Evolutionary conservation across 192 early-diverging fungal genomes (phyloP).

Genomic region (Gamsiella multidivaricata): DNA sequence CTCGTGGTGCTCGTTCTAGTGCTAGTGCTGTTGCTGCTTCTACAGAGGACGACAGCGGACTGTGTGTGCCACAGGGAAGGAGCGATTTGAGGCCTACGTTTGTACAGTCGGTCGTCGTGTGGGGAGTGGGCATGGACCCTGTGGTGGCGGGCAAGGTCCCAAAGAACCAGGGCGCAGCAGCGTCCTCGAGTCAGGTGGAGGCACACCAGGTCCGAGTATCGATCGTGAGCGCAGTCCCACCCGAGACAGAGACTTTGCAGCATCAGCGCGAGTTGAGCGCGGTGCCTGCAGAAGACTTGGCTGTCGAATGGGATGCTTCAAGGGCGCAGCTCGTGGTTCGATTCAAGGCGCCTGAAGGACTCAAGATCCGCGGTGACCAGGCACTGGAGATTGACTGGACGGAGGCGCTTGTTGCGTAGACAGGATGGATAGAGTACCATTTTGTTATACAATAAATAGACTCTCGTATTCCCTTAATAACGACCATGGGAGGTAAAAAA

Average conservation of each 20-base stretch:
- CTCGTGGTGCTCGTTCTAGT: neutral
- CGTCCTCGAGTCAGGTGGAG: conserved; percentile 13
- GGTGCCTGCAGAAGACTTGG: neutral
- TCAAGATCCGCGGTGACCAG: conserved; percentile 3
- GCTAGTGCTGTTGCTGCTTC: neutral
- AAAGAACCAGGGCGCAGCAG: neutral
- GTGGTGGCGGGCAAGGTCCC: neutral
- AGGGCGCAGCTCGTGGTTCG: conserved; percentile 7
- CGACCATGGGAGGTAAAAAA: too few species aligned
- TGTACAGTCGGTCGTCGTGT: conserved; percentile 7
- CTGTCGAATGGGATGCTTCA: conserved; percentile 6
- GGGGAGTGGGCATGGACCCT: conserved; percentile 15
- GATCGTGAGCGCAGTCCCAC: conserved; percentile 5
- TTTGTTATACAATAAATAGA: too few species aligned
- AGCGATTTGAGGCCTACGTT: neutral
- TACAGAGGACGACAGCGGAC: neutral
- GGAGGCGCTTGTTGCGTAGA: conserved; percentile 30
- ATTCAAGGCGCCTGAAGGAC: neutral
- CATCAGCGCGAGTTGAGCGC: conserved; percentile 16
- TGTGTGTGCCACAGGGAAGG: neutral
- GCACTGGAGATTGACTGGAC: conserved; percentile 31
- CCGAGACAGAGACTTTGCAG: neutral
- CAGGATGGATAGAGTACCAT: too few species aligned
- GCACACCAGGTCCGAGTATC: conserved; percentile 22
- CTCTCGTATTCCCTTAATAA: too few species aligned